phyloP scores from a whole-genome alignment of 306 rosid species.

The Cicer arietinum region DNA sequence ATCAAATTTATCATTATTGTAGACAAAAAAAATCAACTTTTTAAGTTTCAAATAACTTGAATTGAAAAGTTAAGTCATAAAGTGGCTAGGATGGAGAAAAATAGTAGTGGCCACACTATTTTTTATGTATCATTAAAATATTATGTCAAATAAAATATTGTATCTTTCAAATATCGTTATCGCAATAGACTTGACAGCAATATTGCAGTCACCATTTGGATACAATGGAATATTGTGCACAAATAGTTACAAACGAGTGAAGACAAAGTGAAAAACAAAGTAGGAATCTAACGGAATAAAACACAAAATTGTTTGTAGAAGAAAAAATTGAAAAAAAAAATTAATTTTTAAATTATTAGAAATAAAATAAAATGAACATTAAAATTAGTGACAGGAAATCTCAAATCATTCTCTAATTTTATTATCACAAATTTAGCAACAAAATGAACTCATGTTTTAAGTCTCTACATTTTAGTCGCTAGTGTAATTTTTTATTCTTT shows the following conservation, averaged over 20 bases:
- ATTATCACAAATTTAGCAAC: too few relatives aligned
- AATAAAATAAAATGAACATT: too few relatives aligned
- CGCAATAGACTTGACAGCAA: constrained; percentile 7
- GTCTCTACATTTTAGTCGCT: too few relatives aligned
- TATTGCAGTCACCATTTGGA: constrained; percentile 8
- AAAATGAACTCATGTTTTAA: too few relatives aligned
- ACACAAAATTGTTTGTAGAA: not conserved
- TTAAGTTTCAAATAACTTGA: not conserved
- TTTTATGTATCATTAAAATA: not conserved
- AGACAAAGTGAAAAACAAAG: constrained; percentile 1
- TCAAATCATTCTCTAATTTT: too few relatives aligned
- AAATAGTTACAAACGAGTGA: constrained; percentile 7
- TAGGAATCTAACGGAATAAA: not conserved
- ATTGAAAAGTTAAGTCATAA: not conserved
- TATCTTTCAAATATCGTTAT: constrained; percentile 1
- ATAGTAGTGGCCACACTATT: not conserved
- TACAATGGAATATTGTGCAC: not conserved
- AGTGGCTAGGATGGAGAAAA: not conserved
- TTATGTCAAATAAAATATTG: not conserved
- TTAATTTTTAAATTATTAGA: too few relatives aligned
- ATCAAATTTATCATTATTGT: too few relatives aligned
- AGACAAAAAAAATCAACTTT: not conserved
- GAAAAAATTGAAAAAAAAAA: not conserved
- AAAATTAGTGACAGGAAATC: too few relatives aligned
- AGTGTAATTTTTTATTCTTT: too few relatives aligned